Evolutionary conservation across 2,329 filamentous ascomycete genomes (phyloP).

Genomic region (Didymella arachidicola): DNA sequence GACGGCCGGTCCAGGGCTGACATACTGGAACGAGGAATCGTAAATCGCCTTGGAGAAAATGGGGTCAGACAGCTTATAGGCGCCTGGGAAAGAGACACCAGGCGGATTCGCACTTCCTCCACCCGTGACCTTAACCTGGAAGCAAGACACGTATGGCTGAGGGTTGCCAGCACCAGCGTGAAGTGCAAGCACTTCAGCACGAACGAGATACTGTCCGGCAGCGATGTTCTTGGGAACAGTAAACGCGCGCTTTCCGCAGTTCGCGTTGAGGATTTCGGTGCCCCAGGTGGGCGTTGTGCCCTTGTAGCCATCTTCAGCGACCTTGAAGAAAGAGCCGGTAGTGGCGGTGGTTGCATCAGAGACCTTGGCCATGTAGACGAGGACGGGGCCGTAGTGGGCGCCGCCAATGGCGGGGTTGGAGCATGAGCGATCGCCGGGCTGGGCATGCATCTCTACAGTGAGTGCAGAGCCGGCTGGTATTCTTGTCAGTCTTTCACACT

Average conservation of each 20-base stretch:
- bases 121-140: constrained; percentile 50
- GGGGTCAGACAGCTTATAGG: constrained; percentile 43
- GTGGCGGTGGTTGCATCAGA: constrained; percentile 44
- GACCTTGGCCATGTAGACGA: constrained; percentile 52
- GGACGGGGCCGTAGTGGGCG: constrained; percentile 50
- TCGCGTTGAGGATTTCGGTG: constrained; percentile 51
- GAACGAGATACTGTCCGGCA: constrained; percentile 45
- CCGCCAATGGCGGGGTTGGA: constrained; percentile 47
- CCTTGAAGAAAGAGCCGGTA: constrained; percentile 48
- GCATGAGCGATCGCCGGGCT: constrained; percentile 45
- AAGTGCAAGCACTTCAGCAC: constrained; percentile 46
- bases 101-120: constrained; percentile 44
- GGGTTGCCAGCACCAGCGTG: constrained; percentile 44
- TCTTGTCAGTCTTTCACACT: constrained; percentile 21
- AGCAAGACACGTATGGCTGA: constrained; percentile 49
- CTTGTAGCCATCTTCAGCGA: constrained; percentile 49
- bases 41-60: constrained; percentile 48
- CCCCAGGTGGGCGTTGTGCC: constrained; percentile 48
- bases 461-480: constrained; percentile 41
- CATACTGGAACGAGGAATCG: constrained; percentile 45
- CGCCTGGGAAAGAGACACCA: constrained; percentile 48
- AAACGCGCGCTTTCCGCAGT: constrained; percentile 49
- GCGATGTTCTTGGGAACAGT: constrained; percentile 47
- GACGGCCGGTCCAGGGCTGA: constrained; percentile 46
- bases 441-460: constrained; percentile 51